Evolutionary conservation across 139 green algal genomes (phyloP).

Genomic region (Closterium sp.): DNA sequence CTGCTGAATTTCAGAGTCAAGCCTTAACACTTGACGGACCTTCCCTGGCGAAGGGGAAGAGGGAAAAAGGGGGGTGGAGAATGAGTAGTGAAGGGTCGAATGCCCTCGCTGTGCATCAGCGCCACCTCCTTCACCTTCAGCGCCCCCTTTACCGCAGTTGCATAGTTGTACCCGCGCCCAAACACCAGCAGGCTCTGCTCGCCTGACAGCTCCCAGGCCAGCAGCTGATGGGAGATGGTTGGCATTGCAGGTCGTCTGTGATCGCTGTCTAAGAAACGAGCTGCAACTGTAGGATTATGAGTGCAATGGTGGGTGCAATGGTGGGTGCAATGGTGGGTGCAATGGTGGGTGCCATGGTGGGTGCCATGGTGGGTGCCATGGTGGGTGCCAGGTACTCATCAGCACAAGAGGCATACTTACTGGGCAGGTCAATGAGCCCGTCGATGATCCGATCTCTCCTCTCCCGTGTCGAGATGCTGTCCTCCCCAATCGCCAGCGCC

Average conservation of each 20-base stretch:
- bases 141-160: too few relatives aligned
- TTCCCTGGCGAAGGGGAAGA: conserved; percentile 78
- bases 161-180: conserved; percentile 88
- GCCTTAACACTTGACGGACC: conserved; percentile 63
- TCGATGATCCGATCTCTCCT: conserved; percentile 81
- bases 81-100: not conserved
- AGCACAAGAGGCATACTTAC: conserved; percentile 60
- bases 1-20: conserved; percentile 73
- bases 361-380: too few relatives aligned
- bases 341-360: too few relatives aligned
- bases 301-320: too few relatives aligned
- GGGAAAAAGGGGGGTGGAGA: conserved; percentile 47
- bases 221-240: too few relatives aligned
- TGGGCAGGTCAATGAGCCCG: conserved; percentile 68
- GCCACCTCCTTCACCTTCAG: too few relatives aligned
- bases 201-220: conserved; percentile 78
- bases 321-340: too few relatives aligned
- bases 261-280: too few relatives aligned
- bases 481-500: conserved; percentile 83
- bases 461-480: conserved; percentile 76
- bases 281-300: too few relatives aligned
- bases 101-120: too few relatives aligned
- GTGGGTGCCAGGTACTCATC: too few relatives aligned
- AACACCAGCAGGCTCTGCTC: conserved; percentile 70
- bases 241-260: too few relatives aligned